Evolutionary conservation across 495 filamentous ascomycete species (phyloP), one percentile per base, ranked within the genome.

Genomic region (Penicillium coprophilum): DNA sequence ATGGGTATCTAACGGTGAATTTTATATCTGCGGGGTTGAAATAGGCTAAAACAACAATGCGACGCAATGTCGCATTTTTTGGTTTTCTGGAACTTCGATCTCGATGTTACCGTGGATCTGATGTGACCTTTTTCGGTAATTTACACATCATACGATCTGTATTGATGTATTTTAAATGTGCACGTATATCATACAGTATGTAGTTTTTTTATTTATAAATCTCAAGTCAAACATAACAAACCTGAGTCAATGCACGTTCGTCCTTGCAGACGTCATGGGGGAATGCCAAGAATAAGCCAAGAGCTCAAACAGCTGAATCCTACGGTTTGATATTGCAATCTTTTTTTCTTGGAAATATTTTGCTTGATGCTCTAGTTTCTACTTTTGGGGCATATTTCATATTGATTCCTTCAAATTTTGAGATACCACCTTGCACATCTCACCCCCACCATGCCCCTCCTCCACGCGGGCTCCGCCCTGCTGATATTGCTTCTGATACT

Each of bases 401-500:
- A 8, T 20, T 19, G 17, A 28, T 19, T 3, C 1, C 23, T 7
- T n/a, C n/a, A 4, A 47, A 31, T 31, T 12, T 20, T 2, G 1
- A 31, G 5, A 43, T 43, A 30, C 7, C 1, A 47, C 45, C 4
- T n/a, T 28, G 34, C 50, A 52, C 32, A 43, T 20, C 24, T 27
- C n/a, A 43, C 52, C 52, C 45, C 53, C 60, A 58, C 53, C 45
- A 76, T 76, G 73, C 60, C 66, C 46, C 50, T 68, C 55, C 51
- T 70, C 20, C 63, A 60, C 28, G 57, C 62, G 64, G 67, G 72
- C 63, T 62, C 69, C 63, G 60, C 66, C 50, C 60, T 73, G 44
- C 65, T 80, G 28, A 55, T 86, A 30, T 68, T 93, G 13, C 76
- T 96, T 20, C 77, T 88, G 15, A 60, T 73, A 45, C 60, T 77